Base-by-base conservation (phyloP, 169 alveolate genomes). In the Cryptosporidium meleagridis region DNA sequence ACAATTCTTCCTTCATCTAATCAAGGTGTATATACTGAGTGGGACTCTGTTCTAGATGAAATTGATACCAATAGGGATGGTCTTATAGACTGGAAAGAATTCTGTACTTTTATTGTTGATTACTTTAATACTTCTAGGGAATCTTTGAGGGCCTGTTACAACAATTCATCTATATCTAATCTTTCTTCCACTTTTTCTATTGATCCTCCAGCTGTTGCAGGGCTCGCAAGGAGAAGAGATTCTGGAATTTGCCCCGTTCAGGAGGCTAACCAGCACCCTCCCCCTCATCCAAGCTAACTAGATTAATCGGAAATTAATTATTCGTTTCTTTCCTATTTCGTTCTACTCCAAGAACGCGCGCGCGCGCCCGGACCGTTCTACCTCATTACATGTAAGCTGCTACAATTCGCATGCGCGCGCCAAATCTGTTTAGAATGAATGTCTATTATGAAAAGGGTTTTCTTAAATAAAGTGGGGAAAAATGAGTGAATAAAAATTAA, bases 1-100 rank as follows among this genome's bases (percentile, higher is more conserved):
- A 73, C 86, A 4, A 59, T 73, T n/a, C 86, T 73, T 5, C 86
- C 86, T 21, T 73, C 86, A 26, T 55, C 86, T n/a, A 73, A 73
- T 21, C 86, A 73, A 39, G 86, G 86, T 9, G 86, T 73, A 1
- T 73, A 73, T 23, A 73, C 86, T 29, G 86, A 73, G 21, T 73
- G 86, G 86, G 86, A 73, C 14, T 35, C 86, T 21, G 59, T 73
- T 16, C 71, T 73, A 1, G 86, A 73, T 31, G 86, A 73, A 37
- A 73, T 73, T 21, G 86, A 73, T 26, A 53, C 86, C 3, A 73
- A 73, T 23, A 10, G 58, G n/a, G 86, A 73, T 41, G 86, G 86
- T 35, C 41, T 31, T 21, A 73, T 73, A 14, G 86, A 73, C 41
- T 73, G 86, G 86, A 73, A 59, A 21, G 86, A 73, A 58, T 73